Base-by-base conservation (phyloP, 1,139 yeast genomes). In the Yamadazyma jaroonii region DNA sequence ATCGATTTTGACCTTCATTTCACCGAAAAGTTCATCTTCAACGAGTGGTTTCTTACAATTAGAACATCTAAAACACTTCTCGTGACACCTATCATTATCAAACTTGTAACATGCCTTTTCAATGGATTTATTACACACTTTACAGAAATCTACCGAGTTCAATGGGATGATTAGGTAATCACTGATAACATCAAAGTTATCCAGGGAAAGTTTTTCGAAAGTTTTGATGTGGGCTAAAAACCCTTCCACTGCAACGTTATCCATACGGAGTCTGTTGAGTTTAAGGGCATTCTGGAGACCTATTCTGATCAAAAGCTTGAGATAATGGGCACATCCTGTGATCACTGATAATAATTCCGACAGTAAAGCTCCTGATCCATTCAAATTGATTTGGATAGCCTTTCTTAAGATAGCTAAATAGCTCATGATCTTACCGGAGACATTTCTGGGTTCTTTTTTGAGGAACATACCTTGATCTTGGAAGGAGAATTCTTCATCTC, bases 241-340 rank as follows among this genome's bases (percentile, higher is more conserved):
- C 24, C 67, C 66, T 37, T 83, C 84, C 11, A 87, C 67, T 0
- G 92, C 86, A 23, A 64, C 68, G 0, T 83, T 74, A 8, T 84
- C 72, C 17, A 77, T 78, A 12, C 75, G 65, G 4, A 71, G 53
- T 46, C 76, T 78, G 56, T 87, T 88, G 42, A 78, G 72, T 43
- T 77, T 81, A 17, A 92, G 64, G 0, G 96, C 86, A 49, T 81
- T 80, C 44, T 79, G 77, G 33, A 92, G 72, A 1, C 97, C 95
- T 52, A 81, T 79, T 45, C 97, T 71, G 12, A 92, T 85, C 26
- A 92, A 68, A 9, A 92, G 70, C 57, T 94, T 92, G 52, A 92
- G 70, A 57, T 89, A 90, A 59, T 94, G 98, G 0, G 98, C 97
- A 53, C 94, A 71, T 1, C 95, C 90, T 2, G 97, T 89, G 9